Percentiles rank a stretch among this genome's conserved stretches.
phyloP scores from a whole-genome alignment of 1,284 basidiomycete species.

The Agroathelia rolfsii region DNA sequence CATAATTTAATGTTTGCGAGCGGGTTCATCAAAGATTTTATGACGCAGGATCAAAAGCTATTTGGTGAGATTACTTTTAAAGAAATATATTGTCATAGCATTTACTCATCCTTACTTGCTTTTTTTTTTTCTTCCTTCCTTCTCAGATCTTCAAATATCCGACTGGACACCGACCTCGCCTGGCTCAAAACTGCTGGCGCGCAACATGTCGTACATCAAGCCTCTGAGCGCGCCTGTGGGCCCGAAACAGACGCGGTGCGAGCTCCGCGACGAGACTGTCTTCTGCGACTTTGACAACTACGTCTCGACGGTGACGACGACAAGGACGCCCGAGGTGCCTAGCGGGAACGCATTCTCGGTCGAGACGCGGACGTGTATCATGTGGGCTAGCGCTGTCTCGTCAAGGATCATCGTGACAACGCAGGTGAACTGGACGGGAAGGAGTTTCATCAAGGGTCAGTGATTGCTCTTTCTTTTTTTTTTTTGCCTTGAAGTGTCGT shows the following conservation, averaged over 20 bases:
- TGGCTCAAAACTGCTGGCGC: slow-evolving; percentile 63
- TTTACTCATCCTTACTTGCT: slow-evolving; percentile 1
- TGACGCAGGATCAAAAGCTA: slow-evolving; percentile 84
- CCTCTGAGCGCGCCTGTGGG: slow-evolving; percentile 84
- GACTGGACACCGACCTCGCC: slow-evolving; percentile 73
- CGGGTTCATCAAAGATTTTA: slow-evolving; percentile 92
- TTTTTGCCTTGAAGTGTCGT: neutral
- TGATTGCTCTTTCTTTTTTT: slow-evolving; percentile 10
- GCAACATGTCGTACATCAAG: slow-evolving; percentile 94
- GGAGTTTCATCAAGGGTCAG: slow-evolving; percentile 91
- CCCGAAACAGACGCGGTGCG: slow-evolving; percentile 92
- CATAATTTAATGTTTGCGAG: slow-evolving; percentile 95
- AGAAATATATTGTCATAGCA: slow-evolving; percentile 1
- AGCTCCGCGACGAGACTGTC: slow-evolving; percentile 79
- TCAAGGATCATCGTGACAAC: slow-evolving; percentile 82
- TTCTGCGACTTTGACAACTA: slow-evolving; percentile 82
- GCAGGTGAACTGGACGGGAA: slow-evolving; percentile 91
- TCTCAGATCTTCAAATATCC: slow-evolving; percentile 79
- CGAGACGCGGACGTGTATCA: slow-evolving; percentile 91
- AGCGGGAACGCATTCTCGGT: slow-evolving; percentile 87
- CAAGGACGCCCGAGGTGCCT: slow-evolving; percentile 90
- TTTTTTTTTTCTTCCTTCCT: slow-evolving; percentile 6
- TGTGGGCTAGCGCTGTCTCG: slow-evolving; percentile 78
- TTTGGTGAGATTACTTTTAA: slow-evolving; percentile 45
- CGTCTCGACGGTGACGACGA: slow-evolving; percentile 80